Evolutionary conservation across 208 protist genomes (phyloP).

Genomic region (Zelonia costaricensis): DNA sequence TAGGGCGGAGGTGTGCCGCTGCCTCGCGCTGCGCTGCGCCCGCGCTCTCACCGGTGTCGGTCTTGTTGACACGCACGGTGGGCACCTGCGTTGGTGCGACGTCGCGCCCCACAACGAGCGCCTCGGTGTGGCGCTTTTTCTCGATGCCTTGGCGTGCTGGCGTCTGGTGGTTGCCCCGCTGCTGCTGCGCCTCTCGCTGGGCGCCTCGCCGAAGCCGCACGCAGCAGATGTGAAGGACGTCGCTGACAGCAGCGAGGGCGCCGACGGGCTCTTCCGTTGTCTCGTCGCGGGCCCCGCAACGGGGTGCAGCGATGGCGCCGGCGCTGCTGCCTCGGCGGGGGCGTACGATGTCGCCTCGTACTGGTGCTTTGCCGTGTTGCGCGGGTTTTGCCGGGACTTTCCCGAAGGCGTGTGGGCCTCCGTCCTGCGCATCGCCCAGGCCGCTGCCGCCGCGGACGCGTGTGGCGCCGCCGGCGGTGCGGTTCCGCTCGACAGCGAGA

Average conservation of each 20-base stretch:
- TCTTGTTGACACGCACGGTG: conserved; percentile 9
- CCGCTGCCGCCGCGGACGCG: conserved; percentile 1
- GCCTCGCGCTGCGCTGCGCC: conserved; percentile 20
- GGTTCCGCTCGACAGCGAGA: conserved; percentile 4
- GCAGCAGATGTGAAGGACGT: too few species aligned
- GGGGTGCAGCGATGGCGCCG: background rate
- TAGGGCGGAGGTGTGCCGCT: conserved; percentile 37
- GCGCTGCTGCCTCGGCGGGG: background rate
- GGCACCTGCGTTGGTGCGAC: conserved; percentile 9
- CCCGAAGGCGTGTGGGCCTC: conserved; percentile 16
- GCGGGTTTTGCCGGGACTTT: conserved; percentile 24
- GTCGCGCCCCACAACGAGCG: conserved; percentile 17
- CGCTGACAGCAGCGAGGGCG: background rate
- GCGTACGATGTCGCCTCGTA: conserved; percentile 1
- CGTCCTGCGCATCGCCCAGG: conserved; percentile 13
- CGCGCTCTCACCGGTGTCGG: conserved; percentile 5
- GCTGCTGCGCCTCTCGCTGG: background rate
- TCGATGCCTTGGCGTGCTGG: conserved; percentile 23
- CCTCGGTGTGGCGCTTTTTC: conserved; percentile 15
- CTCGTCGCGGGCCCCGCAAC: background rate
- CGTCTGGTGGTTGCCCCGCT: conserved; percentile 12
- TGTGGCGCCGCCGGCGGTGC: background rate
- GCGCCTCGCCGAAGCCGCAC: too few species aligned
- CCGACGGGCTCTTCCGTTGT: conserved; percentile 3
- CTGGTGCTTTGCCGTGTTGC: conserved; percentile 25